phyloP scores from a whole-genome alignment of 2,329 filamentous ascomycete species.

The Clonostachys chloroleuca region DNA sequence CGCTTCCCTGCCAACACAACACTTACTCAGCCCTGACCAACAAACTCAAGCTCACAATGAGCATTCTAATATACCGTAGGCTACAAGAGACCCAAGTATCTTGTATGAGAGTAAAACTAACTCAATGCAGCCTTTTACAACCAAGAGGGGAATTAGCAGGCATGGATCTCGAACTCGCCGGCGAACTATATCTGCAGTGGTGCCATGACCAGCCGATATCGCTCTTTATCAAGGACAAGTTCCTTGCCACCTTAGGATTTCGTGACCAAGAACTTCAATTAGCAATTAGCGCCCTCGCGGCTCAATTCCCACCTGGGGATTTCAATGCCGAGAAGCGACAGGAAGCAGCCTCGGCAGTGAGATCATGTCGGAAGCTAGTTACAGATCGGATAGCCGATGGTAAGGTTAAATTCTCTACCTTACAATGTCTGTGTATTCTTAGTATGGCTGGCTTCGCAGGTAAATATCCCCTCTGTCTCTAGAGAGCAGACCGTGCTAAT shows the following conservation, averaged over 20 bases:
- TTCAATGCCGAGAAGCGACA: conserved; percentile 7
- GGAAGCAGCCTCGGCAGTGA: conserved; percentile 3
- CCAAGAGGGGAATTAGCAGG: too few relatives aligned
- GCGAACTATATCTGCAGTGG: conserved; percentile 36
- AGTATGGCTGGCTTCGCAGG: conserved; percentile 28
- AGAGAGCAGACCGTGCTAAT: too few relatives aligned
- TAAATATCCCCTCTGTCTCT: conserved; percentile 6
- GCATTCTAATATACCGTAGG: too few relatives aligned
- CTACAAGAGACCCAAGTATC: too few relatives aligned
- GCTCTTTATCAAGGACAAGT: conserved; percentile 34
- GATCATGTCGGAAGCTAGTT: conserved; percentile 13
- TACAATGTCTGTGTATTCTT: conserved; percentile 29
- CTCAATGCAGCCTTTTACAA: too few relatives aligned
- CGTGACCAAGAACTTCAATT: conserved; percentile 27
- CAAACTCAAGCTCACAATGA: too few relatives aligned
- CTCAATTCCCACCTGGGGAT: conserved; percentile 27
- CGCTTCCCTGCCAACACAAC: too few relatives aligned
- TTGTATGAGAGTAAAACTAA: too few relatives aligned
- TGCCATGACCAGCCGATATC: conserved; percentile 45
- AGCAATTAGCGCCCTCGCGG: conserved; percentile 28
- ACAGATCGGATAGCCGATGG: conserved; percentile 26
- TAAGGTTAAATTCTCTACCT: conserved; percentile 25
- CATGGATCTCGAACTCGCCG: neutral
- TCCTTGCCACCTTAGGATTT: conserved; percentile 28
- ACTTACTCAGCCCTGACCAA: too few relatives aligned